Percentiles rank a stretch among this genome's conserved stretches.
Conservation (phyloP, 108 stramenopile species). For the Cyclotella choctawhatcheeana region DNA sequence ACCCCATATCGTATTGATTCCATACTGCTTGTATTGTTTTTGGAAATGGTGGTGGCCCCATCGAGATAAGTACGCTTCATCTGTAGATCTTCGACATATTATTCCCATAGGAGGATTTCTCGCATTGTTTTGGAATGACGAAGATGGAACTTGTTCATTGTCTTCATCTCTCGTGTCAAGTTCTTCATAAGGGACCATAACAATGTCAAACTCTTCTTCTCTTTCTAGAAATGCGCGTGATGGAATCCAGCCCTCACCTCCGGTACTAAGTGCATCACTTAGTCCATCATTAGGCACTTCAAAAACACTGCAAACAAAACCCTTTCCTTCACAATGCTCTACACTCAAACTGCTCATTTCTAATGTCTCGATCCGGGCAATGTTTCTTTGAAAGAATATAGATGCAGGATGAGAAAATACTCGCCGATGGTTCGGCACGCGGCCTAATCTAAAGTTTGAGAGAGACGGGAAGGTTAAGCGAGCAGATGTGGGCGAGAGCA, state of each 20-base stretch:
- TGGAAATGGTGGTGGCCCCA: slow-evolving; percentile 76
- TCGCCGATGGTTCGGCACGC: slow-evolving; percentile 77
- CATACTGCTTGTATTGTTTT: slow-evolving; percentile 58
- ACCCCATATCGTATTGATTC: slow-evolving; percentile 83
- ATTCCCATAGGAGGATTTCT: slow-evolving; percentile 41
- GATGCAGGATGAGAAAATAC: slow-evolving; percentile 86
- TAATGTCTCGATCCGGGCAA: slow-evolving; percentile 74
- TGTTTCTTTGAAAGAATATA: slow-evolving; percentile 80
- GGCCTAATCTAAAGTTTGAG: slow-evolving; percentile 75
- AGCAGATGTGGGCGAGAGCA: slow-evolving; percentile 68
- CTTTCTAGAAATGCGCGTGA: slow-evolving; percentile 51
- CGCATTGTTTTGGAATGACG: not conserved
- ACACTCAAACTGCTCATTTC: slow-evolving; percentile 78
- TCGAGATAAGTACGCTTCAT: slow-evolving; percentile 62
- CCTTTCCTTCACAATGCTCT: slow-evolving; percentile 54
- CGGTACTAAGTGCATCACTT: slow-evolving; percentile 20
- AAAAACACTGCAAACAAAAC: slow-evolving; percentile 78
- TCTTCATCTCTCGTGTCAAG: not conserved
- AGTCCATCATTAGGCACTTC: slow-evolving; percentile 68
- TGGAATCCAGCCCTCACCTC: slow-evolving; percentile 18
- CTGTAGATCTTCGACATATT: slow-evolving; percentile 65
- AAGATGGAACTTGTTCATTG: slow-evolving; percentile 13
- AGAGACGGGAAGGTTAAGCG: slow-evolving; percentile 80
- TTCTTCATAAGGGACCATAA: slow-evolving; percentile 52
- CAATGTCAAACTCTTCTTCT: slow-evolving; percentile 77